phyloP scores from a whole-genome alignment of 2,329 filamentous ascomycete species.

The Gnomoniopsis sp. region DNA sequence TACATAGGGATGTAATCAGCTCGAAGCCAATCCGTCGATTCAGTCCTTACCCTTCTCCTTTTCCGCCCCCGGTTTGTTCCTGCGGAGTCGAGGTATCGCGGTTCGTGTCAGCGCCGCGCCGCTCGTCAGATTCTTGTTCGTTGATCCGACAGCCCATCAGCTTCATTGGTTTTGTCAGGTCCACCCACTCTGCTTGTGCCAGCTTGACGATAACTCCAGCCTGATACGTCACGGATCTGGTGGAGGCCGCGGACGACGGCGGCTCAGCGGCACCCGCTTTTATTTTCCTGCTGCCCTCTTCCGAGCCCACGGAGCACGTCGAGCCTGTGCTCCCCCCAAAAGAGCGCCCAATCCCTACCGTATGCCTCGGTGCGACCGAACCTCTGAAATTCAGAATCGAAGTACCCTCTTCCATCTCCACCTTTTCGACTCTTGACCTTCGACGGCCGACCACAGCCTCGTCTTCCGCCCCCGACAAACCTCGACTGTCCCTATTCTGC shows the following conservation, averaged over 20 bases:
- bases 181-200: not conserved
- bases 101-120: constrained; percentile 23
- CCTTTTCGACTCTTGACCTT: constrained; percentile 7
- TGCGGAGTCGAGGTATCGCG: not conserved
- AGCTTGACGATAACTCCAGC: not conserved
- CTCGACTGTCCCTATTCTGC: constrained; percentile 2
- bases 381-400: constrained; percentile 11
- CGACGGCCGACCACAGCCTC: constrained; percentile 8
- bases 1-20: constrained; percentile 11
- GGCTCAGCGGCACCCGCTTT: constrained; percentile 5
- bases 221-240: not conserved
- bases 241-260: constrained; percentile 3
- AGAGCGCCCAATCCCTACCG: constrained; percentile 12
- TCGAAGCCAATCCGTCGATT: not conserved
- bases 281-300: not conserved
- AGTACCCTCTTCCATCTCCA: constrained; percentile 4
- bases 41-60: not conserved
- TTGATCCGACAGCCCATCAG: constrained; percentile 19
- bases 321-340: constrained; percentile 12
- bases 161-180: not conserved
- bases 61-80: not conserved
- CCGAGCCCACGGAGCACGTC: constrained; percentile 3
- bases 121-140: constrained; percentile 25
- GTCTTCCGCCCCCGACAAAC: constrained; percentile 10
- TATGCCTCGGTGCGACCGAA: constrained; percentile 16